phyloP scores from a whole-genome alignment of 352 stramenopile species.

The Blastocystis sp. region DNA sequence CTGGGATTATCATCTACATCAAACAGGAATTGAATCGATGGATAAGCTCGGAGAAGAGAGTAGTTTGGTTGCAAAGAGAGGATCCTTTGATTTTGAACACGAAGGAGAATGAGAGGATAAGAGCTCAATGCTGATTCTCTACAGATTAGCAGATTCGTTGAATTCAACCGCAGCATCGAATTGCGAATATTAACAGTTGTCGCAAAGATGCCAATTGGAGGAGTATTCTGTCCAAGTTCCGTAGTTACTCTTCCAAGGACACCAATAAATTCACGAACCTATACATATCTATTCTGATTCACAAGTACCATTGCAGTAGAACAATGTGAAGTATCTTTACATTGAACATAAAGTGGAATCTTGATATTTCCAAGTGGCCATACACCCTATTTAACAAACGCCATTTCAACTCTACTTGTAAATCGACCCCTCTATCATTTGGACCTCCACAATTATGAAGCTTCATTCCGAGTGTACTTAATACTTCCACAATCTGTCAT shows the following conservation, averaged over 20 bases:
- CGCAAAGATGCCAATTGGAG: neutral
- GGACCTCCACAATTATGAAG: slow-evolving; percentile 1
- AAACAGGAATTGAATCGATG: neutral
- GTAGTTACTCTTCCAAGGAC: neutral
- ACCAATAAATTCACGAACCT: slow-evolving; percentile 14
- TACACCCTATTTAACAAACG: neutral
- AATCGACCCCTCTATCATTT: slow-evolving; percentile 19
- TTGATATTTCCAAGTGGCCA: neutral
- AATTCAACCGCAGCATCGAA: neutral
- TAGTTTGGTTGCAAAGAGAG: slow-evolving; percentile 26
- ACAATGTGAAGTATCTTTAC: neutral
- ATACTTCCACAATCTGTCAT: neutral
- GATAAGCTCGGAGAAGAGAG: neutral
- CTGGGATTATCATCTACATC: neutral
- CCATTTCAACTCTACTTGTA: neutral
- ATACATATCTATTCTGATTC: neutral
- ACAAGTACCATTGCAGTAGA: neutral
- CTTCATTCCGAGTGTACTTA: neutral
- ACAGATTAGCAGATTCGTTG: neutral
- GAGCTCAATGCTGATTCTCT: slow-evolving; percentile 12
- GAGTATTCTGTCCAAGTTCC: neutral
- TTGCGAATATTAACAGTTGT: neutral
- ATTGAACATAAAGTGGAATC: slow-evolving; percentile 18
- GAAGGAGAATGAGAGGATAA: neutral
- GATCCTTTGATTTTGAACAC: neutral